Percentiles rank a stretch among this genome's conserved stretches.
These are phyloP conservation scores for Pichia heedii DNA, from an alignment of 805 yeast species.

Conservation along the genomic window DNA sequence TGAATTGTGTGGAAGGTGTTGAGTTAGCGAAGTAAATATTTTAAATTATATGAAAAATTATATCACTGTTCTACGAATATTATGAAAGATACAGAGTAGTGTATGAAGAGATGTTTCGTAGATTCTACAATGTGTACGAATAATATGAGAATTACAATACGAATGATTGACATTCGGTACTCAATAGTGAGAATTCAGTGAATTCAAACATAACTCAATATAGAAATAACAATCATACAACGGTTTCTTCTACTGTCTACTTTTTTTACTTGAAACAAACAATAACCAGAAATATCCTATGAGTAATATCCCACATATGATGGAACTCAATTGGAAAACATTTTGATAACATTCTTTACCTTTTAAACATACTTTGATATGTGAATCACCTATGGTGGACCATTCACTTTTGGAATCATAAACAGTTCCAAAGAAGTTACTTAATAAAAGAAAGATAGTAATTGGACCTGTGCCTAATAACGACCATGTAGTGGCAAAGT, in stretches of 20 bases:
- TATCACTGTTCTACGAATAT: no score
- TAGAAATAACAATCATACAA: background rate
- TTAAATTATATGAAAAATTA: no score
- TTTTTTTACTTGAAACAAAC: background rate
- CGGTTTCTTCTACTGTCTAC: background rate
- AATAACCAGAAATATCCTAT: conserved; percentile 13
- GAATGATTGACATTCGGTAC: no score
- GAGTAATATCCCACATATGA: conserved; percentile 22
- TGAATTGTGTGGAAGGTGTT: no score
- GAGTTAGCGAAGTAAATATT: no score
- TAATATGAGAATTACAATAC: no score
- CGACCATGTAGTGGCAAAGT: conserved; percentile 73
- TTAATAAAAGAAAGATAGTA: conserved; percentile 42
- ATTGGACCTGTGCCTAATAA: conserved; percentile 64
- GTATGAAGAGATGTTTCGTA: no score
- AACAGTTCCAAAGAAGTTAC: conserved; percentile 45
- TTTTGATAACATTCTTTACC: conserved; percentile 43
- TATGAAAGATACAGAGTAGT: no score
- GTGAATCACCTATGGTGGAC: conserved; percentile 27
- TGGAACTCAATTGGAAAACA: conserved; percentile 35
- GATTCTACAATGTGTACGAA: no score
- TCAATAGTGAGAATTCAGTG: no score
- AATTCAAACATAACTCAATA: no score
- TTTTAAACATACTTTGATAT: conserved; percentile 28
- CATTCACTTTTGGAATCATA: conserved; percentile 37